These are phyloP conservation scores for Echinochloa phyllopogon DNA, from an alignment of 176 grass and related monocot genomes.

Conservation along the genomic window DNA sequence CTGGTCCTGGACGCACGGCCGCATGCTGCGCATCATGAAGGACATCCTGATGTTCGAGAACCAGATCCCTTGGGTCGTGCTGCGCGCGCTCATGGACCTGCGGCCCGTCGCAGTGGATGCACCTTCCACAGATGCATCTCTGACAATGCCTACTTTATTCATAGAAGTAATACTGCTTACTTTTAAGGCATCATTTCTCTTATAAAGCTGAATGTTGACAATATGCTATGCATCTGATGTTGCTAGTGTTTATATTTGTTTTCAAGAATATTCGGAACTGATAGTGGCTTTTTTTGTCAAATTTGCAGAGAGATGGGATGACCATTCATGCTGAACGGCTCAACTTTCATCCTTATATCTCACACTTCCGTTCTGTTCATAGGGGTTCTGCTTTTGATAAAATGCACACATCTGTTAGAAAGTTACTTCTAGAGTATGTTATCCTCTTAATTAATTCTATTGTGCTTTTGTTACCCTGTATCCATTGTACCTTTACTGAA, in stretches of 20 bases:
- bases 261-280: constrained; percentile 30
- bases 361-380: constrained; percentile 95
- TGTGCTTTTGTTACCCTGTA: constrained; percentile 35
- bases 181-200: constrained; percentile 19
- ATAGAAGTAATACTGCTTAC: too few relatives aligned
- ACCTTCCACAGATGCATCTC: constrained; percentile 81
- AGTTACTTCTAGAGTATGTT: constrained; percentile 94
- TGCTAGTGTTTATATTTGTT: constrained; percentile 12
- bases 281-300: constrained; percentile 32
- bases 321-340: constrained; percentile 86
- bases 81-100: neutral
- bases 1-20: neutral
- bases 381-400: constrained; percentile 95
- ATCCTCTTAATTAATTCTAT: constrained; percentile 24
- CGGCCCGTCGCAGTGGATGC: neutral
- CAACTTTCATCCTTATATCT: constrained; percentile 83
- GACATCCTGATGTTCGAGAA: constrained; percentile 19
- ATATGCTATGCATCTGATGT: constrained; percentile 5
- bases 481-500: constrained; percentile 31
- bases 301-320: constrained; percentile 92
- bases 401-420: constrained; percentile 89
- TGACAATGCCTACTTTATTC: constrained; percentile 33
- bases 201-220: constrained; percentile 28
- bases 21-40: constrained; percentile 21
- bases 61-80: neutral